Evolutionary conservation across 768 basidiomycete species (phyloP).

Genomic region (Lactarius indigo): DNA sequence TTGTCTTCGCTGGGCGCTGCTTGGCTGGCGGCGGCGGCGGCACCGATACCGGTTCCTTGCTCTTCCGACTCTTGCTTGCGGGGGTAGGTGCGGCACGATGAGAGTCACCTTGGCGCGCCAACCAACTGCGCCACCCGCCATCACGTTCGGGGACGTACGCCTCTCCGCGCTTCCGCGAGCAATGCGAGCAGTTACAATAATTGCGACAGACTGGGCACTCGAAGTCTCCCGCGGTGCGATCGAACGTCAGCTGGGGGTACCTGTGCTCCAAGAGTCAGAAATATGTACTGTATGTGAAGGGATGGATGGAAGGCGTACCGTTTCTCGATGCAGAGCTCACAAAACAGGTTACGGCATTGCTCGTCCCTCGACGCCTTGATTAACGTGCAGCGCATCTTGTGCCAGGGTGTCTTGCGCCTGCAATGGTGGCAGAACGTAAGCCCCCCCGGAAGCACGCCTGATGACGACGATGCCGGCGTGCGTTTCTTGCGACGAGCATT

Average conservation of each 20-base stretch:
- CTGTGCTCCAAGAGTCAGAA: conserved; percentile 27
- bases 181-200: conserved; percentile 45
- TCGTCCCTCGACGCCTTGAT: not conserved
- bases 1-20: not conserved
- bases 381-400: conserved; percentile 14
- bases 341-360: conserved; percentile 10
- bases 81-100: not conserved
- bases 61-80: not conserved
- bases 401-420: conserved; percentile 4
- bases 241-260: conserved; percentile 40
- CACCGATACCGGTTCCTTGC: not conserved
- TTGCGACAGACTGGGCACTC: conserved; percentile 45
- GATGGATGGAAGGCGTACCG: not conserved
- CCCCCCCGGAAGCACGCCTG: too few relatives aligned
- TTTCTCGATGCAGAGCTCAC: conserved; percentile 20
- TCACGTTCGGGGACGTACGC: conserved; percentile 37
- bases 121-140: conserved; percentile 22
- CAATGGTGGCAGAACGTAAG: conserved; percentile 21
- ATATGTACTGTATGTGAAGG: too few relatives aligned
- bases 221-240: conserved; percentile 31
- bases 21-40: not conserved
- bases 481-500: not conserved
- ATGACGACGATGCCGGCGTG: not conserved
- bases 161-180: conserved; percentile 44
- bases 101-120: not conserved